Evolutionary conservation across 352 stramenopile genomes (phyloP).

Genomic region (Phytophthora multivora): DNA sequence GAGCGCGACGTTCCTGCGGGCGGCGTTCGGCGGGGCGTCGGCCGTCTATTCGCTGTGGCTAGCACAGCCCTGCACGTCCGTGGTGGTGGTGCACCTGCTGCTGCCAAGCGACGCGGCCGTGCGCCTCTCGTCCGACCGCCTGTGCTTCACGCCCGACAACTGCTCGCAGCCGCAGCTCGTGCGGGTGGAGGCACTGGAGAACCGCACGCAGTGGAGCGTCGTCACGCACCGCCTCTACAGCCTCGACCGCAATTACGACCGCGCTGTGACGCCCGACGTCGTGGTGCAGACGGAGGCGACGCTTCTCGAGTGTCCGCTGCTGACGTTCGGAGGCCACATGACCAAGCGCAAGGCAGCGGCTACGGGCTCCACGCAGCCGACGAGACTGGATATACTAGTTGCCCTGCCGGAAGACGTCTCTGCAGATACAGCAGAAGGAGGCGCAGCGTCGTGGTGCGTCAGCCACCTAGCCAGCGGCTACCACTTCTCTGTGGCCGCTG

Average conservation of each 20-base stretch:
- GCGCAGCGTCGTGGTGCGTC: constrained; percentile 42
- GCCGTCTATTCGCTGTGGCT: constrained; percentile 69
- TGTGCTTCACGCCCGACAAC: constrained; percentile 76
- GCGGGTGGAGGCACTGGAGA: constrained; percentile 59
- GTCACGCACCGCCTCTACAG: constrained; percentile 71
- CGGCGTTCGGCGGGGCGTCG: constrained; percentile 59
- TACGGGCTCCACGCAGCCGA: constrained; percentile 27
- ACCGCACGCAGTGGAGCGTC: constrained; percentile 45
- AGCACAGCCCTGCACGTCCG: constrained; percentile 56
- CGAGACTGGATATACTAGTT: constrained; percentile 39
- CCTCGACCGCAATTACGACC: constrained; percentile 69
- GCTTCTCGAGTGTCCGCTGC: constrained; percentile 35
- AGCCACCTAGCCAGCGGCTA: constrained; percentile 60
- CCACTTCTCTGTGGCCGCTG: constrained; percentile 65
- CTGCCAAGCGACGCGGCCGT: constrained; percentile 54
- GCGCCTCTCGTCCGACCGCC: constrained; percentile 62
- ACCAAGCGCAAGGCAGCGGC: constrained; percentile 52
- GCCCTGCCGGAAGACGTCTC: constrained; percentile 18
- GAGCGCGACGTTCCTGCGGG: constrained; percentile 56
- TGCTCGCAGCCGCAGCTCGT: constrained; percentile 65
- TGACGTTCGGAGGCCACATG: constrained; percentile 51
- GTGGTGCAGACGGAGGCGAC: constrained; percentile 53
- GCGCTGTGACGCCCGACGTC: constrained; percentile 50
- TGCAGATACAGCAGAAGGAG: background rate
- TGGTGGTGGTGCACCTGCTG: constrained; percentile 73